Base-by-base conservation (phyloP, 164 flowering plant genomes). In the Vitis labrusca region DNA sequence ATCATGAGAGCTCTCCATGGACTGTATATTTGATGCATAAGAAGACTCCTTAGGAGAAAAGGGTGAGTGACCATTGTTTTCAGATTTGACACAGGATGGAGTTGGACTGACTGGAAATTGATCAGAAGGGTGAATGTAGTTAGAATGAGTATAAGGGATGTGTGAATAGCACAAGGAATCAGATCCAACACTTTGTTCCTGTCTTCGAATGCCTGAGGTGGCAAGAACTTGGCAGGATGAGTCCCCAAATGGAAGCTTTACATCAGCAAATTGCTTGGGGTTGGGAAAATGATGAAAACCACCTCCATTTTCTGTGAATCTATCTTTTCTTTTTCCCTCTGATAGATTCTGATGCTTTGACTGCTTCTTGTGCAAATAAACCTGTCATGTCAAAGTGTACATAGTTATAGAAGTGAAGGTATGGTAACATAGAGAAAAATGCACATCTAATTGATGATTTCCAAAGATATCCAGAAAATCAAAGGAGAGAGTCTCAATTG, bases 11-110 rank as follows among this genome's bases (percentile, higher is more conserved):
- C 77, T 80, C 68, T 79, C 80, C 68, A 65, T 56, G 47, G 83
- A 65, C 44, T 61, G 80, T 16, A 73, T 69, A 71, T 79, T 81
- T 50, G 87, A 83, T 69, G 83, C 79, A 76, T 73, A 73, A 64
- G 84, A 78, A 12, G 81, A 69, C 17, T 65, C 82, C 65, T 81
- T 80, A 3, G 58, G 63, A 61, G 84, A 75, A 78, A 74, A 60
- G 65, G 80, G 74, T 47, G 75, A 67, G 11, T 66, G 55, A 48
- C 58, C 63, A 58, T 80, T 78, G 29, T 70, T 75, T 65, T 79
- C 84, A 69, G 80, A 75, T 68, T 78, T 85, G 52, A 66, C 63
- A 61, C 70, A 67, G 54, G 80, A 70, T 50, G 56, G 52, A 50
- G 65, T 69, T 64, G 80, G 76, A 65, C 69, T 65, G 10, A 62